Conservation (phyloP, 2,329 filamentous ascomycete genomes). For the Sporothrix euskadiensis region DNA sequence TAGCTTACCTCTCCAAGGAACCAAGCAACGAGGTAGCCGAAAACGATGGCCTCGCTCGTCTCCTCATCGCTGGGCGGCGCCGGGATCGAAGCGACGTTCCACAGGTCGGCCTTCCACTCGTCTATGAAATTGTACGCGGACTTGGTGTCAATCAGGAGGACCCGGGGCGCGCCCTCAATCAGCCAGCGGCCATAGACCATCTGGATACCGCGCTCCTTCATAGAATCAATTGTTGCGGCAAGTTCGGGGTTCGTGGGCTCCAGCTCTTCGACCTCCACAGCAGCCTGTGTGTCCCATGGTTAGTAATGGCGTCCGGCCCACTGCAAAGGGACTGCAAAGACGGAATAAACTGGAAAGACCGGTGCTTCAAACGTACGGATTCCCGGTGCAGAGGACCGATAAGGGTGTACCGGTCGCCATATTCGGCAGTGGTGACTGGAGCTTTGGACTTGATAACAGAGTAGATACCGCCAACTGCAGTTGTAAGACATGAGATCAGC, state of each 20-base stretch:
- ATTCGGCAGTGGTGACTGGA: conserved; percentile 94
- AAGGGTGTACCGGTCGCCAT: conserved; percentile 95
- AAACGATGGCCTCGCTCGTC: conserved; percentile 96
- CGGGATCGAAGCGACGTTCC: conserved; percentile 91
- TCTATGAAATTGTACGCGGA: conserved; percentile 88
- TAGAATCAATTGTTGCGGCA: conserved; percentile 79
- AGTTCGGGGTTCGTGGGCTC: conserved; percentile 80
- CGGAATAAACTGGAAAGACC: not conserved
- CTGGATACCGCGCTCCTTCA: conserved; percentile 87
- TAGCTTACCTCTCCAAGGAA: conserved; percentile 86
- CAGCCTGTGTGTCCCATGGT: conserved; percentile 59
- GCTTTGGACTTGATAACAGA: conserved; percentile 99
- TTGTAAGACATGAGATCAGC: conserved; percentile 7
- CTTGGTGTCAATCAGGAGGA: conserved; percentile 91
- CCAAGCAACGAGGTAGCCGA: conserved; percentile 96
- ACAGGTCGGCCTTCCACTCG: conserved; percentile 96
- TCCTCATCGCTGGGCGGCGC: conserved; percentile 88
- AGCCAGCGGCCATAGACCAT: conserved; percentile 95
- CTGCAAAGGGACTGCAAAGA: not conserved
- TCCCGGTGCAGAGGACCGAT: conserved; percentile 91
- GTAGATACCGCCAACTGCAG: conserved; percentile 91
- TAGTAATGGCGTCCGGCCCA: not conserved
- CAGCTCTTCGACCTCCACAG: conserved; percentile 95
- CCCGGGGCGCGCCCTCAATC: conserved; percentile 91
- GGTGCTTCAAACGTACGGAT: conserved; percentile 59